Evolutionary conservation across 2,329 filamentous ascomycete genomes (phyloP).

Genomic region (Cladophialophora chaetospira): DNA sequence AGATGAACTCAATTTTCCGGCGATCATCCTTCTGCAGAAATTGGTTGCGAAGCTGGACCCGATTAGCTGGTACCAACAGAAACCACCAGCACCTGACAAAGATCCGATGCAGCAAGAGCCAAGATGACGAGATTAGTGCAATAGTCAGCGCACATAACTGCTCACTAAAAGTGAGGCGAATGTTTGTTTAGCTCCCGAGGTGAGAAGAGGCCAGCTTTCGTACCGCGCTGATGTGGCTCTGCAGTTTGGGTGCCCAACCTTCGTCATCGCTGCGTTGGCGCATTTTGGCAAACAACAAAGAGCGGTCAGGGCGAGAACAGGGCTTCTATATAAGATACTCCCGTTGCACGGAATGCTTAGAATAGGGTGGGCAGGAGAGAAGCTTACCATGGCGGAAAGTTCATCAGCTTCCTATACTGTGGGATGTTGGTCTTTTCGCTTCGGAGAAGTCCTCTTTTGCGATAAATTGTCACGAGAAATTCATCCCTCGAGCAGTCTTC

Average conservation of each 20-base stretch:
- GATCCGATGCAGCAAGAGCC: conserved; percentile 14
- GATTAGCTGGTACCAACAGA: conserved; percentile 5
- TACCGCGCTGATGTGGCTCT: conserved; percentile 31
- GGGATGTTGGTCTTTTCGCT: neutral
- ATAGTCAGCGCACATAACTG: conserved; percentile 7
- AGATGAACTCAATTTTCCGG: conserved; percentile 1
- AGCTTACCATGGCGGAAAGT: conserved; percentile 1
- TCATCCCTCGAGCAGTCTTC: neutral
- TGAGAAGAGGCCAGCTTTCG: conserved; percentile 12
- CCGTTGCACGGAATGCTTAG: conserved; percentile 1
- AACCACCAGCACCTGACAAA: conserved; percentile 23
- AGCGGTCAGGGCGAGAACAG: conserved; percentile 22
- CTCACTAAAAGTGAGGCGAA: conserved; percentile 28
- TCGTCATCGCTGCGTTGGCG: conserved; percentile 30
- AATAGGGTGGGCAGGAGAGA: neutral
- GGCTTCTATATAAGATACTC: conserved; percentile 23
- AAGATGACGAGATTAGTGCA: conserved; percentile 20
- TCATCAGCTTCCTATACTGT: neutral
- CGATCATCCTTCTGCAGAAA: conserved; percentile 2
- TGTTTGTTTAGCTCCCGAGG: conserved; percentile 25
- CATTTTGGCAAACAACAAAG: conserved; percentile 24
- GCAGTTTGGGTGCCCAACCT: conserved; percentile 26
- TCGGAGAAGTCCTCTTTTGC: conserved; percentile 10
- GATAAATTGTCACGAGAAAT: neutral
- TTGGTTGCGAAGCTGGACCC: conserved; percentile 4